Evolutionary conservation across 2,329 filamentous ascomycete species (phyloP).

Genomic region (Penicillium crustosum): DNA sequence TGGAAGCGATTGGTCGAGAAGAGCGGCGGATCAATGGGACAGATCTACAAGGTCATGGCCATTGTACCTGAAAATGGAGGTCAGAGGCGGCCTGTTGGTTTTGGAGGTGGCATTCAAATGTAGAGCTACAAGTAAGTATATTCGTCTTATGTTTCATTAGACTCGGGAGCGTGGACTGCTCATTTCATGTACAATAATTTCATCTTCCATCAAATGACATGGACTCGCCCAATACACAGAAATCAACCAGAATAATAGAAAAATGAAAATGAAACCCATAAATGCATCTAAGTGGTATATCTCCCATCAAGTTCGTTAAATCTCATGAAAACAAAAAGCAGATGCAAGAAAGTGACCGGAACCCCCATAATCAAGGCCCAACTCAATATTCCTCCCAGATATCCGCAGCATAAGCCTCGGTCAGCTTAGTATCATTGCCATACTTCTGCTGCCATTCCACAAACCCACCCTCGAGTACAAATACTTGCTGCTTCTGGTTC

Average conservation of each 20-base stretch:
- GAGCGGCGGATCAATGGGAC: conserved; percentile 84
- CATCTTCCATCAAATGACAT: neutral
- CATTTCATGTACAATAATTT: conserved; percentile 2
- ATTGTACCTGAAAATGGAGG: conserved; percentile 80
- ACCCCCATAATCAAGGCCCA: neutral
- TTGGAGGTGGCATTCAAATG: conserved; percentile 66
- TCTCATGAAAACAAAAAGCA: conserved; percentile 9
- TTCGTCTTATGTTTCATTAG: neutral
- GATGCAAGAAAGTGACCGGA: neutral
- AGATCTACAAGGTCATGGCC: conserved; percentile 88
- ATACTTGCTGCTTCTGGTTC: conserved; percentile 65
- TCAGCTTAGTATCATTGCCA: conserved; percentile 75
- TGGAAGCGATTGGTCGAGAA: conserved; percentile 84
- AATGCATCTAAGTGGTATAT: conserved; percentile 17
- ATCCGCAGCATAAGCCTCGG: conserved; percentile 80
- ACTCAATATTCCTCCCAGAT: conserved; percentile 66
- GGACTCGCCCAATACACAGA: neutral
- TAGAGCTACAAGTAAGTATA: conserved; percentile 16
- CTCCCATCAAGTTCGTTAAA: conserved; percentile 5
- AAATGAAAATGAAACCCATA: neutral
- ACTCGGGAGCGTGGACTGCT: neutral
- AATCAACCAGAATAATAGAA: neutral
- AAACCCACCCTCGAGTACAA: conserved; percentile 81
- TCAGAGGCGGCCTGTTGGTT: conserved; percentile 77
- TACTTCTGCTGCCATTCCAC: conserved; percentile 80